Conservation (phyloP, 495 filamentous ascomycete genomes). For the Delitschia confertaspora region DNA sequence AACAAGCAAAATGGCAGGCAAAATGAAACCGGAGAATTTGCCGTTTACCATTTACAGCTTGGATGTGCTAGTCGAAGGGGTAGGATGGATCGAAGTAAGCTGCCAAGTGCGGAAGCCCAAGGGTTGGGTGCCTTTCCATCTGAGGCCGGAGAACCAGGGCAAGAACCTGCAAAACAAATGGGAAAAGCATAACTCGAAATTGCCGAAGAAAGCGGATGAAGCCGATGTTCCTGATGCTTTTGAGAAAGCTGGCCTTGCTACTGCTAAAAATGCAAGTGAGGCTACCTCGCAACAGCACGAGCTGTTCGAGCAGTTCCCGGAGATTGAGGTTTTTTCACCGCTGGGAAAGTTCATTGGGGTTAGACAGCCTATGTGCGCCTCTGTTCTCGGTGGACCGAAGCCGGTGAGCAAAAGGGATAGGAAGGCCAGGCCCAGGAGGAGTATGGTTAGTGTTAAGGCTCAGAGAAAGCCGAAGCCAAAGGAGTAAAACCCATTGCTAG, state of each 20-base stretch:
- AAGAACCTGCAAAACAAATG: constrained; percentile 7
- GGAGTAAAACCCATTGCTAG: too few relatives aligned
- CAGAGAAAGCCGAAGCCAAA: constrained; percentile 13
- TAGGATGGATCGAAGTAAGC: constrained; percentile 86
- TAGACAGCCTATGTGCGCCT: constrained; percentile 66
- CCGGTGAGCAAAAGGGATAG: constrained; percentile 13
- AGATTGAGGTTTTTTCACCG: constrained; percentile 77
- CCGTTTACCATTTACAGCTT: constrained; percentile 70
- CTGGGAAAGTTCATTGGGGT: constrained; percentile 65
- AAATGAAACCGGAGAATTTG: constrained; percentile 46
- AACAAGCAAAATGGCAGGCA: constrained; percentile 42
- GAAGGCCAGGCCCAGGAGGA: constrained; percentile 38
- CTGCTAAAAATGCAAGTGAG: background rate
- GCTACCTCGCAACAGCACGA: too few relatives aligned
- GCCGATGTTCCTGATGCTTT: constrained; percentile 7
- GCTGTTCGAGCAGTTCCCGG: constrained; percentile 47
- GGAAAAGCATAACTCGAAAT: background rate
- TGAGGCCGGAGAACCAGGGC: constrained; percentile 9
- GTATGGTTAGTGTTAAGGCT: constrained; percentile 42
- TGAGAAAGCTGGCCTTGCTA: constrained; percentile 4
- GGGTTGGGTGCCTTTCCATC: constrained; percentile 28
- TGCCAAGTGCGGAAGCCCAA: constrained; percentile 61
- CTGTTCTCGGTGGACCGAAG: constrained; percentile 39
- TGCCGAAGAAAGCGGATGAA: background rate
- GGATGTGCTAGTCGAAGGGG: constrained; percentile 83